Percentiles rank a stretch among this genome's conserved stretches.
Conservation (phyloP, 1,284 basidiomycete genomes). For the Prillingera fragicola region DNA sequence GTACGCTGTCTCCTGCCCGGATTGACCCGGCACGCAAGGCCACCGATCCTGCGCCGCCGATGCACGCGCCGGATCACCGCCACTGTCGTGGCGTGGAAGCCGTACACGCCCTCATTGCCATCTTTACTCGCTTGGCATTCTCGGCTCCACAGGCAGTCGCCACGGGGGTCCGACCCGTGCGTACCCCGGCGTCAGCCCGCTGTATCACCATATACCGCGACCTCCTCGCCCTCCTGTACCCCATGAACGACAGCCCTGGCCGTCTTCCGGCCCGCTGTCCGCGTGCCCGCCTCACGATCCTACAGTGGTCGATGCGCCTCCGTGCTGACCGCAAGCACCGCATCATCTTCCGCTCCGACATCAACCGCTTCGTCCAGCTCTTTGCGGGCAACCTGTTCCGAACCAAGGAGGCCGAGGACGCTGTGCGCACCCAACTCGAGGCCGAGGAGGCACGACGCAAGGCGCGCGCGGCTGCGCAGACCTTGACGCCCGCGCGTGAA, state of each 20-base stretch:
- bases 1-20: too few relatives aligned
- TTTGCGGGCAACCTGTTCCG: constrained; percentile 47
- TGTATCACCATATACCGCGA: constrained; percentile 51
- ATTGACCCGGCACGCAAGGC: too few relatives aligned
- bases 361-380: constrained; percentile 44
- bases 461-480: constrained; percentile 11
- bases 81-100: too few relatives aligned
- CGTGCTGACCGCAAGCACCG: constrained; percentile 87
- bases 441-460: constrained; percentile 28
- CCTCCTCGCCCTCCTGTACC: constrained; percentile 48
- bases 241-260: constrained; percentile 26
- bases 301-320: constrained; percentile 85
- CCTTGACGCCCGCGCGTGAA: neutral
- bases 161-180: constrained; percentile 29
- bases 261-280: constrained; percentile 51
- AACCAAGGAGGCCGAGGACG: constrained; percentile 38
- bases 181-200: constrained; percentile 47
- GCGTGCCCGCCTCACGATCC: constrained; percentile 62
- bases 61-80: too few relatives aligned
- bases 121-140: constrained; percentile 51
- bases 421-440: constrained; percentile 25
- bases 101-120: constrained; percentile 46
- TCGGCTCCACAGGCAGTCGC: constrained; percentile 31
- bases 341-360: constrained; percentile 60
- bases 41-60: too few relatives aligned